phyloP scores from a whole-genome alignment of 208 protist species.

The Entamoeba dispar region DNA sequence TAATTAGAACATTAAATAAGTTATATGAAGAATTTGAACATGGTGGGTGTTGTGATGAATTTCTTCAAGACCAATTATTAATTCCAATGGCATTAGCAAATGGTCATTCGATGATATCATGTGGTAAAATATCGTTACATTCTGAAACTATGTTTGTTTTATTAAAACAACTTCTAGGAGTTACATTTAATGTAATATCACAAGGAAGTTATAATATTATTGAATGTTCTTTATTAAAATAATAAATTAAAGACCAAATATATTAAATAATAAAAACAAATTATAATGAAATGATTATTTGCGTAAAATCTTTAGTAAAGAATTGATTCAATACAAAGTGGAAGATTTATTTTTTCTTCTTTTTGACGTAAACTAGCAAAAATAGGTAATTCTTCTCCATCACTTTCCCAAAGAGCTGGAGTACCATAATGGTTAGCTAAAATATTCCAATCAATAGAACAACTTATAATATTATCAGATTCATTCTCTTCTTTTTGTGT shows the following conservation, averaged over 20 bases:
- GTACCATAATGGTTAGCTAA: not conserved
- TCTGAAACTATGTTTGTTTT: not conserved
- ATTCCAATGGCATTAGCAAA: not conserved
- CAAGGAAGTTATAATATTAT: not conserved
- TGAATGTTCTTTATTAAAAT: not conserved
- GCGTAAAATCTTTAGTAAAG: not conserved
- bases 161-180: not conserved
- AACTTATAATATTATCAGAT: not conserved
- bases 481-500: not conserved
- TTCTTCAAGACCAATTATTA: not conserved
- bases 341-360: not conserved
- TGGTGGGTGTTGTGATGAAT: not conserved
- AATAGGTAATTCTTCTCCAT: not conserved
- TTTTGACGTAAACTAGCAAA: not conserved
- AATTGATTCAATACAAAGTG: not conserved
- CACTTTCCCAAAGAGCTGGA: not conserved
- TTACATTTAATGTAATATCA: not conserved
- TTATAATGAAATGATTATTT: not conserved
- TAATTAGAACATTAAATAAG: not conserved
- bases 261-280: not conserved
- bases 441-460: not conserved
- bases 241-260: not conserved
- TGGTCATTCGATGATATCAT: not conserved
- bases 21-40: not conserved
- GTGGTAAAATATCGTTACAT: not conserved